Percentiles rank a stretch among this genome's conserved stretches.
These are phyloP conservation scores for Pythium myriotylum DNA, from an alignment of 352 stramenopile genomes.

Conservation along the genomic window DNA sequence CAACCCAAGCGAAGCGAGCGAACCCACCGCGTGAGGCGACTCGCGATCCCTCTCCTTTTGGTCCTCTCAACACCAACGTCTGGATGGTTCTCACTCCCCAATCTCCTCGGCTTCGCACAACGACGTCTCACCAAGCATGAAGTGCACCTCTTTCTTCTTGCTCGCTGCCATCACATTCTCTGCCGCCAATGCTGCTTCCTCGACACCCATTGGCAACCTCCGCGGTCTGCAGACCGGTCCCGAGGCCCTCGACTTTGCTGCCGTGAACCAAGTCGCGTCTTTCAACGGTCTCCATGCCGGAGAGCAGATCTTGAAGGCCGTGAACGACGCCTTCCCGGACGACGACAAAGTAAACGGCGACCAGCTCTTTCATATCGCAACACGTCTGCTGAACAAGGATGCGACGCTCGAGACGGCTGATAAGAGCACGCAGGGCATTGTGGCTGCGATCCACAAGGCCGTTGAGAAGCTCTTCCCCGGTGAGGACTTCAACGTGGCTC, in stretches of 20 bases:
- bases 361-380: not conserved
- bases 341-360: slow-evolving; percentile 1
- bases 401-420: not conserved
- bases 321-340: not conserved
- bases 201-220: not conserved
- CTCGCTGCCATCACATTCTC: not conserved
- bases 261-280: not conserved
- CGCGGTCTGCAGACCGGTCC: not conserved
- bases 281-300: slow-evolving; percentile 1
- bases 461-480: slow-evolving; percentile 12
- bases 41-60: too few species aligned
- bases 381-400: not conserved
- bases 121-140: not conserved
- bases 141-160: not conserved
- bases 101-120: too few species aligned
- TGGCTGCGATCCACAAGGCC: slow-evolving; percentile 1
- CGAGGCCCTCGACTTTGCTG: not conserved
- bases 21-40: too few species aligned
- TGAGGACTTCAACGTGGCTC: not conserved
- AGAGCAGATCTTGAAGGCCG: not conserved
- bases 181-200: not conserved
- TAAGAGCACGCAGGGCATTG: not conserved
- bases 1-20: too few species aligned
- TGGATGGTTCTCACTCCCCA: too few species aligned
- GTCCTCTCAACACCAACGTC: too few species aligned